Evolutionary conservation across 495 filamentous ascomycete species (phyloP).

Genomic region (Copromyces sp.): DNA sequence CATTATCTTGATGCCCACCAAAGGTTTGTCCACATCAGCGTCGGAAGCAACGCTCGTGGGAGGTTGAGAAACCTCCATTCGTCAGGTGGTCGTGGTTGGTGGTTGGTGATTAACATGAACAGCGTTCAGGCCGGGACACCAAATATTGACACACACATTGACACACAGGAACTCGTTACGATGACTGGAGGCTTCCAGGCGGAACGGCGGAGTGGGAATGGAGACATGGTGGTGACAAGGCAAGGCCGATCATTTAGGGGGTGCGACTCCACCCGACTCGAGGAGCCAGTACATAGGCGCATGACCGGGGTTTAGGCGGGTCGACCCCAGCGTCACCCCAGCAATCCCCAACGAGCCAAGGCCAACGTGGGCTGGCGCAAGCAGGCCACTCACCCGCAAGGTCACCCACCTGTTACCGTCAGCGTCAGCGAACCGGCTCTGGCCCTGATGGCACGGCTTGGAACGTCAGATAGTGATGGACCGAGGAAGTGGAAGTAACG

Average conservation of each 20-base stretch:
- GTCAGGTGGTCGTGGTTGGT: constrained; percentile 13
- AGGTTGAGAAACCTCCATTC: constrained; percentile 31
- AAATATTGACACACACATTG: neutral
- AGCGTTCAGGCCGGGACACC: neutral
- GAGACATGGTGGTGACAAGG: constrained; percentile 3
- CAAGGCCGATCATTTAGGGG: constrained; percentile 11
- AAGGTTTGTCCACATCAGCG: constrained; percentile 6
- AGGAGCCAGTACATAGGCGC: neutral
- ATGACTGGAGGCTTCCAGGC: constrained; percentile 1
- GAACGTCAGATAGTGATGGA: constrained; percentile 33
- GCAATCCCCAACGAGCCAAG: neutral
- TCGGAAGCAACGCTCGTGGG: constrained; percentile 28
- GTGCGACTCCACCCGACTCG: neutral
- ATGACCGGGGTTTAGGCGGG: neutral
- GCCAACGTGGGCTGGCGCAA: neutral
- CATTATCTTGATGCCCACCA: neutral
- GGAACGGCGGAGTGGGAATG: constrained; percentile 1
- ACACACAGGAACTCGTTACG: neutral
- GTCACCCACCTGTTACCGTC: neutral
- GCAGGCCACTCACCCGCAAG: neutral
- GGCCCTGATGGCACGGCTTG: neutral
- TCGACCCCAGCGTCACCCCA: neutral
- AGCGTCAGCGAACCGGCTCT: neutral
- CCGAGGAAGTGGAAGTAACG: constrained; percentile 17
- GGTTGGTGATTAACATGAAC: constrained; percentile 10